A percentile compares a stretch with the other conserved stretches of the same genome.
Evolutionary conservation across 2,329 filamentous ascomycete species (phyloP).

Genomic region (Fusarium sp.): DNA sequence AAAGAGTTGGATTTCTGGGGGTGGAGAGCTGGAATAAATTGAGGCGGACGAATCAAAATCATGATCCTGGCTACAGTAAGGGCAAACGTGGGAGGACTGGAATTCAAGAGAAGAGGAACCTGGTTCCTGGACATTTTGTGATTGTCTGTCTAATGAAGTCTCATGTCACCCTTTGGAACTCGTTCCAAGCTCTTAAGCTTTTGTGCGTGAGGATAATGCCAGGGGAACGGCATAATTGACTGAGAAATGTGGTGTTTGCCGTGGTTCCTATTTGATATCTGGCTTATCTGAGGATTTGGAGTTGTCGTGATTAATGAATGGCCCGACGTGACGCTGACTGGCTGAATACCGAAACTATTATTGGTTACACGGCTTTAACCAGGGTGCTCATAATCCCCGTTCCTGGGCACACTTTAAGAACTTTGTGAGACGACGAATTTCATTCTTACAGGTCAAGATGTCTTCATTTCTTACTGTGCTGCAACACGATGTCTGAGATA

Average conservation of each 20-base stretch:
- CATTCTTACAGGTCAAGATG: not conserved
- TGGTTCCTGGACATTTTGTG: not conserved
- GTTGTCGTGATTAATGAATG: slow-evolving; percentile 41
- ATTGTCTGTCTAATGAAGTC: not conserved
- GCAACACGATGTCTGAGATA: slow-evolving; percentile 9
- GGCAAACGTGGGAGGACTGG: not conserved
- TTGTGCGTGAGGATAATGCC: not conserved
- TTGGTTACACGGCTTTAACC: slow-evolving; percentile 7
- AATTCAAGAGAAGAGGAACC: not conserved
- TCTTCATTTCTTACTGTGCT: not conserved
- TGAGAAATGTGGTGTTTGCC: slow-evolving; percentile 11
- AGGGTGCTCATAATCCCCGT: not conserved
- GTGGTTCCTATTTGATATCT: slow-evolving; percentile 2
- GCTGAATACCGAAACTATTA: not conserved
- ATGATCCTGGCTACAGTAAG: not conserved
- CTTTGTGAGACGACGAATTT: not conserved
- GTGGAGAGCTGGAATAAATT: slow-evolving; percentile 4
- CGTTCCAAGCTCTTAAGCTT: not conserved
- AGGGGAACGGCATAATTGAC: not conserved
- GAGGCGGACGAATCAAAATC: slow-evolving; percentile 24
- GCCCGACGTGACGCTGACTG: slow-evolving; percentile 19
- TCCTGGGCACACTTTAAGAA: not conserved
- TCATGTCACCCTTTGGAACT: not conserved
- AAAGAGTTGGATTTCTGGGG: slow-evolving; percentile 1
- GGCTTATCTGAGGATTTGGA: slow-evolving; percentile 38